phyloP scores from a whole-genome alignment of 441 rosid genomes.

The Populus hybrid region DNA sequence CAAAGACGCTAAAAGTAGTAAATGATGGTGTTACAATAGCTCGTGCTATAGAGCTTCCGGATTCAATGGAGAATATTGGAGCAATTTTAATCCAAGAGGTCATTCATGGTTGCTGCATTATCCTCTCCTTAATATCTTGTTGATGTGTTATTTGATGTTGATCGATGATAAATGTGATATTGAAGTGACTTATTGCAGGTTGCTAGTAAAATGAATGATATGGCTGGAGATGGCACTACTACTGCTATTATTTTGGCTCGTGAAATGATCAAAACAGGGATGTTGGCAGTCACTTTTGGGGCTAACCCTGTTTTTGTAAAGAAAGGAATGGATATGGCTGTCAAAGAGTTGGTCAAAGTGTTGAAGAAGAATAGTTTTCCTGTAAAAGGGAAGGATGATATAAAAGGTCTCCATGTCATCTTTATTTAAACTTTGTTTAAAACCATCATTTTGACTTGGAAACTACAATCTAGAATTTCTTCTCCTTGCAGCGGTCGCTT shows the following conservation, averaged over 20 bases:
- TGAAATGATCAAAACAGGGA: constrained; percentile 71
- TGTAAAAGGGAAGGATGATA: constrained; percentile 57
- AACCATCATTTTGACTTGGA: neutral
- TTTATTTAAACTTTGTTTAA: neutral
- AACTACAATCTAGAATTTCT: neutral
- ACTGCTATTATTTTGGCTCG: constrained; percentile 88
- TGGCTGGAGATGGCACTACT: constrained; percentile 94
- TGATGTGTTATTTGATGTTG: constrained; percentile 2
- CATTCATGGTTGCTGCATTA: constrained; percentile 49
- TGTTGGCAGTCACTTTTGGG: constrained; percentile 73
- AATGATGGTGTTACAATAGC: constrained; percentile 94
- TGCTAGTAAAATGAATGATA: constrained; percentile 69
- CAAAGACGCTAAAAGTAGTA: constrained; percentile 52
- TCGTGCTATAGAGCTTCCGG: constrained; percentile 67
- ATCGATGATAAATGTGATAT: constrained; percentile 9
- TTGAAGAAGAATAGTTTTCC: constrained; percentile 60
- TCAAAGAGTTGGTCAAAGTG: constrained; percentile 57
- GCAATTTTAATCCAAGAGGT: constrained; percentile 87
- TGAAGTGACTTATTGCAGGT: constrained; percentile 47
- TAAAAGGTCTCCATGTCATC: constrained; percentile 50
- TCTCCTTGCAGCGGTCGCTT: constrained; percentile 70
- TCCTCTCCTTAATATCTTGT: constrained; percentile 22
- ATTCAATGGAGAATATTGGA: constrained; percentile 78
- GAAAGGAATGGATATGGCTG: constrained; percentile 74
- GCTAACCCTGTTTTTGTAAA: constrained; percentile 78